Conservation (phyloP, 805 yeast species). For the Ascoidea rubescens region DNA sequence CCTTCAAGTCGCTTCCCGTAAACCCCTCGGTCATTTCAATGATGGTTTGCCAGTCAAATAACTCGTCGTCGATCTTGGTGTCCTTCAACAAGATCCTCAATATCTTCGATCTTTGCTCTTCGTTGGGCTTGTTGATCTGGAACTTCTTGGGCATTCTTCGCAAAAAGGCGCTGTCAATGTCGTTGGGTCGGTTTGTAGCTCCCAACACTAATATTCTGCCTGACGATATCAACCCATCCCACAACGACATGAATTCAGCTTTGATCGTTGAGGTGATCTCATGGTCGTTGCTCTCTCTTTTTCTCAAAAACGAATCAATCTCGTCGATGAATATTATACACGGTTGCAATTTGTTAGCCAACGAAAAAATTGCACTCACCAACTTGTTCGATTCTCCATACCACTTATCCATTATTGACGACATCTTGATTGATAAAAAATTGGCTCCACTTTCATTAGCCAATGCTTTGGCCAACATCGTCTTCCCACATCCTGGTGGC, state of each 20-base stretch:
- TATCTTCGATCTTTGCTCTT: constrained; percentile 55
- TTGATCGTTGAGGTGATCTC: constrained; percentile 91
- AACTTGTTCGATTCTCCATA: constrained; percentile 93
- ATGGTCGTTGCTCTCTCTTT: constrained; percentile 73
- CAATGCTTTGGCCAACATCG: constrained; percentile 92
- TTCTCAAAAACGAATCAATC: constrained; percentile 86
- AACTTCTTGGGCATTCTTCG: constrained; percentile 89
- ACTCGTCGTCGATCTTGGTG: constrained; percentile 38
- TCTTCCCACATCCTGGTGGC: constrained; percentile 97
- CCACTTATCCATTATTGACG: constrained; percentile 93
- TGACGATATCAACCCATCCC: constrained; percentile 68
- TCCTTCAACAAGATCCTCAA: constrained; percentile 54
- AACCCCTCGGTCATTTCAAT: constrained; percentile 56
- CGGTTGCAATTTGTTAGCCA: constrained; percentile 83
- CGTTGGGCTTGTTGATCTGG: constrained; percentile 59
- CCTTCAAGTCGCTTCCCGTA: constrained; percentile 88
- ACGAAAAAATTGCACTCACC: constrained; percentile 82
- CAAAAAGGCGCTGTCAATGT: constrained; percentile 84
- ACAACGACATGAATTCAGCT: constrained; percentile 93
- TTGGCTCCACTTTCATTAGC: constrained; percentile 88
- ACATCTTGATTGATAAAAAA: constrained; percentile 83
- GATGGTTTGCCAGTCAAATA: constrained; percentile 46
- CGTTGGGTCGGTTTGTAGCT: constrained; percentile 86
- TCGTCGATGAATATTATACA: constrained; percentile 94
- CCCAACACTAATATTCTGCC: constrained; percentile 84